Percentiles rank a stretch among this genome's conserved stretches.
phyloP scores from a whole-genome alignment of 495 filamentous ascomycete genomes.

The Penicillium antarcticum region DNA sequence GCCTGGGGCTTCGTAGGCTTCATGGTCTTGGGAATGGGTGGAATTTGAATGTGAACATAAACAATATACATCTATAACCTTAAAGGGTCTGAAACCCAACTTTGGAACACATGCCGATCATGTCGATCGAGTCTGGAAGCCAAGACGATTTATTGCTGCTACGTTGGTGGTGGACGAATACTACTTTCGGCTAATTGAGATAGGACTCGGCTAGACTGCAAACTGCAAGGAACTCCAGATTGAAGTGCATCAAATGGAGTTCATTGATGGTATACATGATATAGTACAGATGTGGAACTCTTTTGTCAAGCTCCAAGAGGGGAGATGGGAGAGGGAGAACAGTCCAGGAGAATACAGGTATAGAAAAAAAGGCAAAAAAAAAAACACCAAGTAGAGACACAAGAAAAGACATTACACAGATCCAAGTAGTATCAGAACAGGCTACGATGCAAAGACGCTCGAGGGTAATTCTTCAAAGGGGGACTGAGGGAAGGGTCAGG shows the following conservation, averaged over 20 bases:
- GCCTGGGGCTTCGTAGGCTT: neutral
- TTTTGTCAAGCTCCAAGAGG: slow-evolving; percentile 16
- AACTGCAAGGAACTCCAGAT: neutral
- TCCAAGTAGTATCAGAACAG: slow-evolving; percentile 26
- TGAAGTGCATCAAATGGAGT: slow-evolving; percentile 11
- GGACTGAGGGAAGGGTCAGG: slow-evolving; percentile 8
- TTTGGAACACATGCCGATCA: neutral
- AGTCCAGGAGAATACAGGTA: slow-evolving; percentile 31
- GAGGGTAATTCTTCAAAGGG: slow-evolving; percentile 22
- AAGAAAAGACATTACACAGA: slow-evolving; percentile 31
- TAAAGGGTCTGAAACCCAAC: too few species aligned
- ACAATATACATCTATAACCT: too few species aligned
- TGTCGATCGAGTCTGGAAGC: neutral
- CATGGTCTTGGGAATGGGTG: neutral
- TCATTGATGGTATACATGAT: slow-evolving; percentile 26
- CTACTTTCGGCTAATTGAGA: neutral
- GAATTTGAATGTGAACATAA: neutral
- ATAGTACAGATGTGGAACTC: slow-evolving; percentile 27
- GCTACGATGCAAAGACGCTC: slow-evolving; percentile 44
- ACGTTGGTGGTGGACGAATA: too few species aligned
- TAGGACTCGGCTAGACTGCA: neutral
- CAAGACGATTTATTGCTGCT: too few species aligned
- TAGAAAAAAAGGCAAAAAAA: slow-evolving; percentile 21
- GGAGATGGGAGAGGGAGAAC: slow-evolving; percentile 18
- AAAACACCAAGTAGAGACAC: slow-evolving; percentile 21